Evolutionary conservation across 257 asterid genomes (phyloP), one percentile per base, ranked within the genome.

Genomic region (Petunia secreta): DNA sequence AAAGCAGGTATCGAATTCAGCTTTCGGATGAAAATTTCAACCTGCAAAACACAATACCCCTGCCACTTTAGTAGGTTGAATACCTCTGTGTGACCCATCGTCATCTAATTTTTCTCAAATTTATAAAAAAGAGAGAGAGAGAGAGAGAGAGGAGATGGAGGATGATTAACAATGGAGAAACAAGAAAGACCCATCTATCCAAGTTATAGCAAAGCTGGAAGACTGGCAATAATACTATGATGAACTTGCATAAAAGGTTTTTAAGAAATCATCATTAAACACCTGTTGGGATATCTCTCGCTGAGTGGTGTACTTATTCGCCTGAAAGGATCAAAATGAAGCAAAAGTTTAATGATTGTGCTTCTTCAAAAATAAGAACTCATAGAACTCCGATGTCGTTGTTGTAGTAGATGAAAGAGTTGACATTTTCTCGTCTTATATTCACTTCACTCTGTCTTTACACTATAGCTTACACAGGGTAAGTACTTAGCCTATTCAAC

Each of bases 1-100:
- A 95, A 95, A 68, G 97, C 98, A n/a, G 95, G 97, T 52, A 95
- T 83, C 1, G 98, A 92, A 63, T 91, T 95, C 95, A 95, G 88
- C 91, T 92, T 93, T 80, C 89, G 83, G 80, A 92, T 89, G 82
- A 93, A 92, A 79, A 95, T 88, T 77, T 95, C 98, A 68, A 92
- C 96, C 97, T 93, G 93, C 80, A 84, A 81, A 68, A 36, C 57
- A 64, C 37, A 60, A 48, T 36, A 43, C 57, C 63, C 41, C 60
- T 3, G n/a, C 25, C 43, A 52, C 36, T 50, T 73, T 6, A 34
- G 16, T 25, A 46, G 77, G 77, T 48, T 71, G 34, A 67, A 73
- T 50, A 73, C 8, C 60, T 48, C 44, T 1, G n/a, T n/a, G 6
- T n/a, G 34, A 0, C 1, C 75, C 43, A 11, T 48, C 5, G 6